Conservation (phyloP, 2,329 filamentous ascomycete species). For the Colletotrichum gloeosporioides region DNA sequence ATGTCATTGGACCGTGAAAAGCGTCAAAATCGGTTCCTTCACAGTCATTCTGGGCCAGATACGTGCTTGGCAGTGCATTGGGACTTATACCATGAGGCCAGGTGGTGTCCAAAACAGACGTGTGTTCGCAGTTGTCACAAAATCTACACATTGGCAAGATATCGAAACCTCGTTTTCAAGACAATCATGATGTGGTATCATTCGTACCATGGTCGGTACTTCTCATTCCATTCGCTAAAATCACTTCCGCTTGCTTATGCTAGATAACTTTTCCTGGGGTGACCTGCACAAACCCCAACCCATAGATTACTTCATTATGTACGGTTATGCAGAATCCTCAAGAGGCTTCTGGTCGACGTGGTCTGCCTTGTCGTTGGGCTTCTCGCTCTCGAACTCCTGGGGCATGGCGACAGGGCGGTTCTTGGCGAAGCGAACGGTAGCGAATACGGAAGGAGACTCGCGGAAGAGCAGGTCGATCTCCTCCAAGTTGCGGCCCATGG, state of each 20-base stretch:
- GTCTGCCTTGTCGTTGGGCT: slow-evolving; percentile 27
- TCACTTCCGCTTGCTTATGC: slow-evolving; percentile 15
- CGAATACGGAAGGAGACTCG: slow-evolving; percentile 40
- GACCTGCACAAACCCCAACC: not conserved
- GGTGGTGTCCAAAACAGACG: not conserved
- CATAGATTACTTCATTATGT: not conserved
- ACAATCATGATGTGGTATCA: not conserved
- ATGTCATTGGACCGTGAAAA: not conserved
- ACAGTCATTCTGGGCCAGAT: not conserved
- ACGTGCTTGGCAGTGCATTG: not conserved
- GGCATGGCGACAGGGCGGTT: slow-evolving; percentile 35
- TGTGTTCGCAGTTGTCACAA: not conserved
- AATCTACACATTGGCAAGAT: not conserved
- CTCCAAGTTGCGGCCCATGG: slow-evolving; percentile 55
- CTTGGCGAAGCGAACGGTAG: slow-evolving; percentile 42
- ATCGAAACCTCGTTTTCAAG: not conserved
- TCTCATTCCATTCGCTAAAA: slow-evolving; percentile 2
- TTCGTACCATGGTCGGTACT: not conserved
- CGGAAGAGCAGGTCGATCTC: slow-evolving; percentile 50
- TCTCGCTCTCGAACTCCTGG: slow-evolving; percentile 30
- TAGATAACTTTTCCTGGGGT: not conserved
- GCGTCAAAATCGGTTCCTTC: not conserved
- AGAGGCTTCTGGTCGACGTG: slow-evolving; percentile 24
- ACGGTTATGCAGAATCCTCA: slow-evolving; percentile 4
- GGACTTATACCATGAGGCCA: too few species aligned